Conservation (phyloP, 306 rosid species). For the Prunus persica region DNA sequence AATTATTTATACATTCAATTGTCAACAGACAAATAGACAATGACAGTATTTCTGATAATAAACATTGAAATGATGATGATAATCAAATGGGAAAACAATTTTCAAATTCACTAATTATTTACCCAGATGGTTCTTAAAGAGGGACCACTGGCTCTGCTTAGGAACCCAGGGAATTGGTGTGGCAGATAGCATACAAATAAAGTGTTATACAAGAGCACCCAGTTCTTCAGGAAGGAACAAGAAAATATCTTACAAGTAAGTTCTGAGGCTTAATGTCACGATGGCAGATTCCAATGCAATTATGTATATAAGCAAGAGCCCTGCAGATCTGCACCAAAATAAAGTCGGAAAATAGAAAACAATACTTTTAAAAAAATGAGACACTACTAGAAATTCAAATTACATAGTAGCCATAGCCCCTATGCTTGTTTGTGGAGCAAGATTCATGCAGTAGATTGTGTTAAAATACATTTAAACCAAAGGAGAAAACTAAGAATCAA, state of each 20-base stretch:
- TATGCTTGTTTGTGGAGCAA: neutral
- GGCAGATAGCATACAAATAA: neutral
- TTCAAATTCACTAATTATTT: too few species aligned
- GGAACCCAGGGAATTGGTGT: neutral
- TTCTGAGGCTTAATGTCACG: conserved; percentile 99
- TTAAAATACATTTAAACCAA: neutral
- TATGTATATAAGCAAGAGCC: conserved; percentile 96
- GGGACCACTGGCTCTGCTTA: neutral
- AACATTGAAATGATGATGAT: too few species aligned
- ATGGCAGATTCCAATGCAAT: conserved; percentile 92
- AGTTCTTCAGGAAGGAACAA: neutral
- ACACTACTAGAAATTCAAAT: conserved; percentile 2
- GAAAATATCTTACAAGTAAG: conserved; percentile 66
- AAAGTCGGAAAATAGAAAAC: neutral
- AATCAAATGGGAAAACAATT: too few species aligned
- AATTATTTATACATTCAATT: neutral
- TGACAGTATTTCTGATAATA: too few species aligned
- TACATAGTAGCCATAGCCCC: too few species aligned
- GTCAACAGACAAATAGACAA: neutral
- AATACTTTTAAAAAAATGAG: conserved; percentile 15
- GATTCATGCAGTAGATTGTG: neutral
- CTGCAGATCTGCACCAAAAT: conserved; percentile 78
- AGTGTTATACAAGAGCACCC: neutral
- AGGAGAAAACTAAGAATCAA: neutral
- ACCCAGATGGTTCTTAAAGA: neutral